Evolutionary conservation across 2,329 filamentous ascomycete species (phyloP), one percentile per base, ranked within the genome.

Genomic region (Penicillium freii): DNA sequence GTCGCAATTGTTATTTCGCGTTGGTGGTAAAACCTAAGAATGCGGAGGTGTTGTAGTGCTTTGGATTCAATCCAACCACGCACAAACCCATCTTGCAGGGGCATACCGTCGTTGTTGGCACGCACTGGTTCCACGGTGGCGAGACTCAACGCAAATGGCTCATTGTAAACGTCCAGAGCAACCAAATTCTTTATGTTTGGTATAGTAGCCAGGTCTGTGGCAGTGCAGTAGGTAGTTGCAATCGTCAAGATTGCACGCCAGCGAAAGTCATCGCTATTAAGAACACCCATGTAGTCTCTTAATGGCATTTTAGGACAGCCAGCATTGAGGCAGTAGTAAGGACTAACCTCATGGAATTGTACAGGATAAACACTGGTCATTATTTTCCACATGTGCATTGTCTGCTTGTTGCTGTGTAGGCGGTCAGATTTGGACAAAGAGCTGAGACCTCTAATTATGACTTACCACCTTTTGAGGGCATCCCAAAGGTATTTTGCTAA

Each of bases 361-460:
- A 51, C 39, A 9, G 73, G 71, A 62, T 78, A 79, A 19, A 60
- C 66, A 5, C 63, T 70, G 17, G 71, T 70, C 51, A 78, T 69
- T n/a, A 77, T 64, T 40, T 75, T 77, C 77, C 77, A 80, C 63
- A 76, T 73, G 51, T 77, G 67, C 29, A 78, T 62, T 23, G 74
- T 79, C 58, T 71, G 65, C 39, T 71, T 73, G 17, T 65, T 61
- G 57, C 74, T 77, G 47, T n/a, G 34, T 42, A 23, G 3, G 11
- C 19, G 11, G 27, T 53, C 34, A 53, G 53, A n/a, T 23, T 7
- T 13, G 29, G 9, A 51, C 21, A 53, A 8, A 31, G 27, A 19
- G 27, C 23, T 1, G 5, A 11, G 4, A 0, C 3, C 25, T 8
- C 15, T 3, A 10, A 44, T 19, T 21, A n/a, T 21, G 7, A 47